Base-by-base conservation (phyloP, 2,329 filamentous ascomycete species). In the Pseudogymnoascus destructans region DNA sequence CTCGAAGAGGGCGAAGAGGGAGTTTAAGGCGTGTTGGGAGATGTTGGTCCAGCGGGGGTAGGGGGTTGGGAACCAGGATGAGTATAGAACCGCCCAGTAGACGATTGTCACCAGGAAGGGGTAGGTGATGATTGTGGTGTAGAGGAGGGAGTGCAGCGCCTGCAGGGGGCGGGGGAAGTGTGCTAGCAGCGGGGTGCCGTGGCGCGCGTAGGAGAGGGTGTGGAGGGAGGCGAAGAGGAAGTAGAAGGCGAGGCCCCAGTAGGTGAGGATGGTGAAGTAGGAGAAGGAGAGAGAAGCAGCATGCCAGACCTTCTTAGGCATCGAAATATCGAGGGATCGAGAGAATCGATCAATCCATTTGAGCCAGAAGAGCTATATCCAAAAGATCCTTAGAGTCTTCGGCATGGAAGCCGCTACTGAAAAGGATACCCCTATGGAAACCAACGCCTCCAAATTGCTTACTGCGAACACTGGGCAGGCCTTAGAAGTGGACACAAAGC, bases 181-280 rank as follows among this genome's bases (percentile, higher is more conserved):
- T 65, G 81, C 75, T 63, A 86, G 77, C 4, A 86, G 75, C 35
- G 73, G 71, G 0, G 81, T 73, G 46, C 79, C 77, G 25, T 72
- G 73, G 40, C 73, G 71, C 10, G 79, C 78, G 72, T 92, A 93
- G 54, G 76, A 77, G 57, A 81, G 73, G 5, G 86, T 89, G 73
- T 95, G 88, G 15, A 81, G 62, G 15, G 85, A 76, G 1, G 85
- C 77, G 66, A 84, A 73, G 59, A 83, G 75, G 69, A 85, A 85
- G 75, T 95, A 95, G 73, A 91, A 92, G 21, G 80, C 83, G 33
- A 92, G 73, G 1, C 87, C 87, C 87, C 87, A 93, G 75, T 84
- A 91, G 3, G 85, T 87, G 6, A 59, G 46, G 25, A 65, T 58
- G 25, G 89, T 95, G 74, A 95, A 95, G 76, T 82, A 95, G 65